Conservation (phyloP, 1,284 basidiomycete genomes). For the Apiotrichum akiyoshidainum region DNA sequence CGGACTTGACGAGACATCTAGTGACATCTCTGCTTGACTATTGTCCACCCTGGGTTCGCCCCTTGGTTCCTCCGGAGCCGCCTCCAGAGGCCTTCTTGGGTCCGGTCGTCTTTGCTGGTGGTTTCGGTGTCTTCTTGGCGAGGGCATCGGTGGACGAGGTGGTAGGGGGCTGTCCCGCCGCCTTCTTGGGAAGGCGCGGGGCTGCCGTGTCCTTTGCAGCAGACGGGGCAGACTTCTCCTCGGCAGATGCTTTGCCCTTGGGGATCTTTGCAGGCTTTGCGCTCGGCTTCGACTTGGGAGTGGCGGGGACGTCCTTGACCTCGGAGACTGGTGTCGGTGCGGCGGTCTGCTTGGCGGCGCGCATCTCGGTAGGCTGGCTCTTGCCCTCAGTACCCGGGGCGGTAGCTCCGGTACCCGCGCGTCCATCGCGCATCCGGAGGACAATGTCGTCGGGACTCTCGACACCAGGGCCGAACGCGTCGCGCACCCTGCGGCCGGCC, state of each 20-base stretch:
- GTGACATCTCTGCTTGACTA: slow-evolving; percentile 24
- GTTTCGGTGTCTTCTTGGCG: background rate
- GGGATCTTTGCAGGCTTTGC: background rate
- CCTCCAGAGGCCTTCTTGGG: background rate
- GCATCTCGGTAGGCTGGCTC: slow-evolving; percentile 9
- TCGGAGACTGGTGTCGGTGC: slow-evolving; percentile 1
- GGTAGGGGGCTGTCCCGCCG: too few species aligned
- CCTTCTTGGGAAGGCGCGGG: too few species aligned
- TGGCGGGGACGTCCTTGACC: slow-evolving; percentile 2
- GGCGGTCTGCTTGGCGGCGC: slow-evolving; percentile 8
- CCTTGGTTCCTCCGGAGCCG: background rate
- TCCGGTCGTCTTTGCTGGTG: slow-evolving; percentile 5
- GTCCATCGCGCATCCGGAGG: slow-evolving; percentile 53
- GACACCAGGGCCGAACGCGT: slow-evolving; percentile 34
- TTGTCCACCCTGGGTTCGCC: slow-evolving; percentile 10
- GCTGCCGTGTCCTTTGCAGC: too few species aligned
- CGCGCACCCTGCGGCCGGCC: slow-evolving; percentile 31
- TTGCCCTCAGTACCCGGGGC: slow-evolving; percentile 6
- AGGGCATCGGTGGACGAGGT: too few species aligned
- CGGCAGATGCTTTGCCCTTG: background rate
- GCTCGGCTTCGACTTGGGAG: background rate
- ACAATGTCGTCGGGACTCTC: slow-evolving; percentile 58
- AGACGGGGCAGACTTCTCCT: too few species aligned
- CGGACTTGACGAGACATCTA: slow-evolving; percentile 16
- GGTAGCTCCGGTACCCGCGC: slow-evolving; percentile 41